Percentiles rank a stretch among this genome's conserved stretches.
phyloP scores from a whole-genome alignment of 345 rosid species.

The Eucalyptus erythrocorys region DNA sequence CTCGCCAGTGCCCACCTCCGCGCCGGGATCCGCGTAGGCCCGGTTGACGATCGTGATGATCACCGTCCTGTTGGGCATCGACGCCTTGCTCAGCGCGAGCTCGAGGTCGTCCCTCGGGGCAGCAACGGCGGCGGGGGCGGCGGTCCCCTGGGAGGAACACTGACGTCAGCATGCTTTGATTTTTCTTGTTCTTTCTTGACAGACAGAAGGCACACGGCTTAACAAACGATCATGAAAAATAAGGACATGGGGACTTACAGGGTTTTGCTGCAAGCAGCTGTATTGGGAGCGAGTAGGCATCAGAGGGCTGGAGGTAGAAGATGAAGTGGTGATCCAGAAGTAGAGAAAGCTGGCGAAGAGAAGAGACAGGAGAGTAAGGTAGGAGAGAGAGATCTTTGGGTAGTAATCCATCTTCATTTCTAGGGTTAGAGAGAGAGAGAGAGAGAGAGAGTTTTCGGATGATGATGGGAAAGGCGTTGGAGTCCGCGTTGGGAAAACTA shows the following conservation, averaged over 20 bases:
- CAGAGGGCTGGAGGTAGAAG: not conserved
- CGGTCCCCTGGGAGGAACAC: not conserved
- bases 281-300: not conserved
- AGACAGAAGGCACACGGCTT: not conserved
- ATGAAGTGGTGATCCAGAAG: not conserved
- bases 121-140: not conserved
- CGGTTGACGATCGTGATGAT: slow-evolving; percentile 53
- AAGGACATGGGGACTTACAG: not conserved
- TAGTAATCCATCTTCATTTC: not conserved
- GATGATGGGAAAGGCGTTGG: not conserved
- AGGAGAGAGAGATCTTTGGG: not conserved
- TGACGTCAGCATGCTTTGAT: not conserved
- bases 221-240: not conserved
- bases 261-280: not conserved
- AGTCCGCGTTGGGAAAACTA: not conserved
- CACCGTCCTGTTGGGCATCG: slow-evolving; percentile 47
- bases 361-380: slow-evolving; percentile 3
- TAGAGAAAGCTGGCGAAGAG: slow-evolving; percentile 22
- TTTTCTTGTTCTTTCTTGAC: not conserved
- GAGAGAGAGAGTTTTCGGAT: not conserved
- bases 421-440: not conserved
- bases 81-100: slow-evolving; percentile 19
- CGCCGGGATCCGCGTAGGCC: slow-evolving; percentile 53
- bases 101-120: slow-evolving; percentile 25
- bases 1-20: not conserved